Percentiles rank a stretch among this genome's conserved stretches.
These are phyloP conservation scores for Trichocladium uniseriatum DNA, from an alignment of 495 filamentous ascomycete species.

Conservation along the genomic window DNA sequence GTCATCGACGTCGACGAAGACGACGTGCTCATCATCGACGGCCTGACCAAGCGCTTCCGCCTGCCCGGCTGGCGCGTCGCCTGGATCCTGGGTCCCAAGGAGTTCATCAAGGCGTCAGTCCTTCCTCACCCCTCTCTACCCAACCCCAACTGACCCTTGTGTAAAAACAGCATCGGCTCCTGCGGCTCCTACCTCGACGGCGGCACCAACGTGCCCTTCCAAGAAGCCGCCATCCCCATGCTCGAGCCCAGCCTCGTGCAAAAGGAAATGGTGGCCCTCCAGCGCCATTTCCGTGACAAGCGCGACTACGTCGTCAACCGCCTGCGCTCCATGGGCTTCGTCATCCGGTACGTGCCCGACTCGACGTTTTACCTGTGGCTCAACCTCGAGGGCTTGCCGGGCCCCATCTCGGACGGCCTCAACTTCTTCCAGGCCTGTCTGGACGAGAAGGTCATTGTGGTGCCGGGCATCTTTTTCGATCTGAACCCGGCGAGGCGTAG, in stretches of 20 bases:
- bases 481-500: slow-evolving; percentile 82
- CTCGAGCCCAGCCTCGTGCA: slow-evolving; percentile 72
- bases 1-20: slow-evolving; percentile 59
- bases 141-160: neutral
- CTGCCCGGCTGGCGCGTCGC: slow-evolving; percentile 95
- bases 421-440: slow-evolving; percentile 95
- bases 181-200: slow-evolving; percentile 95
- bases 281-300: slow-evolving; percentile 79
- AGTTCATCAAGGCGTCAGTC: slow-evolving; percentile 74
- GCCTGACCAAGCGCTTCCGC: slow-evolving; percentile 92
- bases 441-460: slow-evolving; percentile 87
- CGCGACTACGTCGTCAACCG: slow-evolving; percentile 78
- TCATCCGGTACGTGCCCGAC: slow-evolving; percentile 65
- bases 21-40: slow-evolving; percentile 87
- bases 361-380: slow-evolving; percentile 83
- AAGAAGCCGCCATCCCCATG: slow-evolving; percentile 88
- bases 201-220: slow-evolving; percentile 89
- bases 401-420: slow-evolving; percentile 76
- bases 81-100: slow-evolving; percentile 92
- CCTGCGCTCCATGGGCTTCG: slow-evolving; percentile 76
- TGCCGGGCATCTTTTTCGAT: slow-evolving; percentile 88
- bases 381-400: slow-evolving; percentile 51
- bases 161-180: slow-evolving; percentile 57
- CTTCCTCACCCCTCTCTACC: neutral
- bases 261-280: slow-evolving; percentile 82